Evolutionary conservation across 2,329 filamentous ascomycete genomes (phyloP).

Genomic region (Mycosphaerelloides madeirae): DNA sequence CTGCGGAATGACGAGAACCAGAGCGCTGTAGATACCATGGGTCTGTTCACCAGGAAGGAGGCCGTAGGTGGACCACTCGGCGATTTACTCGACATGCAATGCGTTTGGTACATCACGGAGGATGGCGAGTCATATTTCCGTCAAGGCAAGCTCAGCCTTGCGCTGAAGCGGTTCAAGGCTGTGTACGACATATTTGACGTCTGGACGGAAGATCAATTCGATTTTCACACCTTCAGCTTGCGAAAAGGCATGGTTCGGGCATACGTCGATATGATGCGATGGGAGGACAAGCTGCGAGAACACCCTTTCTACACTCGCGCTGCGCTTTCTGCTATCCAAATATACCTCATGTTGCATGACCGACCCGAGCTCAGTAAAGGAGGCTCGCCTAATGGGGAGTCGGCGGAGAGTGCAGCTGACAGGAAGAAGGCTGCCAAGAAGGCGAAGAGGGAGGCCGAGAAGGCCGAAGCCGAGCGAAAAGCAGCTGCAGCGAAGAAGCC

Average conservation of each 20-base stretch:
- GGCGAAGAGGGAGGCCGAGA: conserved; percentile 70
- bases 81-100: conserved; percentile 97
- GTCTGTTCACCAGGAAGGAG: conserved; percentile 89
- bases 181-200: conserved; percentile 91
- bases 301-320: conserved; percentile 89
- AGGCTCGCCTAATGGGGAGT: conserved; percentile 62
- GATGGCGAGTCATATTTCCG: conserved; percentile 86
- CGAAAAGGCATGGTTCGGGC: conserved; percentile 92
- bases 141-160: conserved; percentile 74
- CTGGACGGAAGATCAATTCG: conserved; percentile 98
- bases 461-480: conserved; percentile 78
- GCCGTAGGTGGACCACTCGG: conserved; percentile 80
- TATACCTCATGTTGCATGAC: conserved; percentile 77
- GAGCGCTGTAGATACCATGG: conserved; percentile 79
- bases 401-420: conserved; percentile 73
- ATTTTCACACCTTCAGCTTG: conserved; percentile 97
- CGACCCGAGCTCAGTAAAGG: conserved; percentile 67
- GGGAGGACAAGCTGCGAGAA: conserved; percentile 86
- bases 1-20: conserved; percentile 88
- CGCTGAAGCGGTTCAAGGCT: conserved; percentile 85
- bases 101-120: conserved; percentile 93
- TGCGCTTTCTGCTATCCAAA: conserved; percentile 72
- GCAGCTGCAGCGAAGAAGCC: conserved; percentile 43
- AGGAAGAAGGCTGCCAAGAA: conserved; percentile 67
- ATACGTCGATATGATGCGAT: conserved; percentile 92